Conservation (phyloP, 225 moss, liverwort and hornwort species). For the Pleurozium schreberi region DNA sequence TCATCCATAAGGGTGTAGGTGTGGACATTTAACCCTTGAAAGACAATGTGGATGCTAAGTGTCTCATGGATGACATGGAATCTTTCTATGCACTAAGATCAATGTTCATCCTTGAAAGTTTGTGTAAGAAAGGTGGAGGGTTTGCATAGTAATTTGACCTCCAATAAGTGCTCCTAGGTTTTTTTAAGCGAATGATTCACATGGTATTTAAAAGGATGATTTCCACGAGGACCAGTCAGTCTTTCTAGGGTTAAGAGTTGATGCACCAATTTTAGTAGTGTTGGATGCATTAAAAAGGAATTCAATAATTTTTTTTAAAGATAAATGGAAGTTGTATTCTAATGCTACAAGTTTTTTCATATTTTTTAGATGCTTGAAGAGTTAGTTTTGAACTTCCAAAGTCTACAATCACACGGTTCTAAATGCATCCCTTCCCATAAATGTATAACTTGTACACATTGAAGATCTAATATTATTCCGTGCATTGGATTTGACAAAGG, state of each 20-base stretch:
- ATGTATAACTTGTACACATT: neutral
- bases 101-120: neutral
- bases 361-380: neutral
- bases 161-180: fast-evolving
- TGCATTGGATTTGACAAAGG: neutral
- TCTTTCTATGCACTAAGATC: too few relatives aligned
- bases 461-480: neutral
- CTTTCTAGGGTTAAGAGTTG: fast-evolving
- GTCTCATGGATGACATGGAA: fast-evolving
- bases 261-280: neutral
- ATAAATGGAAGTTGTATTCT: neutral
- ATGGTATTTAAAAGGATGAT: fast-evolving
- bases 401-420: neutral
- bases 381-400: neutral
- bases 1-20: too few relatives aligned
- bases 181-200: neutral
- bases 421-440: neutral
- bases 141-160: too few relatives aligned
- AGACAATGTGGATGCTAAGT: too few relatives aligned
- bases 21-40: neutral
- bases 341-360: fast-evolving
- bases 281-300: too few relatives aligned
- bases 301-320: neutral
- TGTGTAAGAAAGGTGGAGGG: too few relatives aligned
- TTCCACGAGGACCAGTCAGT: fast-evolving